Percentiles rank a stretch among this genome's conserved stretches.
phyloP scores from a whole-genome alignment of 2,329 filamentous ascomycete species.

The Penicillium sp. region DNA sequence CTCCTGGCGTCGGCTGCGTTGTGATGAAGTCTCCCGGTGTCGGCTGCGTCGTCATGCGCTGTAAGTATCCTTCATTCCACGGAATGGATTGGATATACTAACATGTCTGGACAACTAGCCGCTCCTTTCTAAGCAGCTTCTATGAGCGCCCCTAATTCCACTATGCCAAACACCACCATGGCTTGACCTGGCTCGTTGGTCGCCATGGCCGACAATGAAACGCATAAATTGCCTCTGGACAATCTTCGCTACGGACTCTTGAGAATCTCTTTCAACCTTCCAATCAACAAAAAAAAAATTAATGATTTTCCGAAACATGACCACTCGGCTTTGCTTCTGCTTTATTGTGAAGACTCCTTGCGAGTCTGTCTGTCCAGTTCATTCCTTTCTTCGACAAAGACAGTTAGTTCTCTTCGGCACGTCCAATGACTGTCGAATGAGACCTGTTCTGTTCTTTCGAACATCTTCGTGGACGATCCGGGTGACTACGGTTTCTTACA shows the following conservation, averaged over 20 bases:
- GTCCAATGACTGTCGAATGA: background rate
- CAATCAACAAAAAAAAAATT: background rate
- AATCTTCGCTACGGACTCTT: background rate
- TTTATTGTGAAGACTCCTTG: conserved; percentile 3
- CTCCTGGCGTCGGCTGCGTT: conserved; percentile 4
- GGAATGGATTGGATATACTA: background rate
- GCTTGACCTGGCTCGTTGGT: background rate
- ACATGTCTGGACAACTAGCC: background rate
- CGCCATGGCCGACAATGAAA: background rate
- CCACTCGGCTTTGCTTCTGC: conserved; percentile 3
- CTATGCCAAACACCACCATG: background rate
- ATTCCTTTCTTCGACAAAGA: background rate
- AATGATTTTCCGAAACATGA: background rate
- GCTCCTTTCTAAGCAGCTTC: conserved; percentile 2
- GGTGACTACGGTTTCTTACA: background rate
- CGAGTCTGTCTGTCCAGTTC: conserved; percentile 9
- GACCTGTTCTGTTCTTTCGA: conserved; percentile 1
- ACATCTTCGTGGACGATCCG: conserved; percentile 9
- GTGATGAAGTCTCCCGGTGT: conserved; percentile 18
- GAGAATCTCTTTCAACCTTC: conserved; percentile 4
- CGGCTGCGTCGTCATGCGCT: conserved; percentile 10
- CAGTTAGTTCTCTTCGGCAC: background rate
- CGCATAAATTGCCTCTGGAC: background rate
- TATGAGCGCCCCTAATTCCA: background rate
- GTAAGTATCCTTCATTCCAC: background rate